Evolutionary conservation across 129 eudicot species (phyloP), one percentile per base, ranked within the genome.

Genomic region (Chrysanthemum lavandulifolium): DNA sequence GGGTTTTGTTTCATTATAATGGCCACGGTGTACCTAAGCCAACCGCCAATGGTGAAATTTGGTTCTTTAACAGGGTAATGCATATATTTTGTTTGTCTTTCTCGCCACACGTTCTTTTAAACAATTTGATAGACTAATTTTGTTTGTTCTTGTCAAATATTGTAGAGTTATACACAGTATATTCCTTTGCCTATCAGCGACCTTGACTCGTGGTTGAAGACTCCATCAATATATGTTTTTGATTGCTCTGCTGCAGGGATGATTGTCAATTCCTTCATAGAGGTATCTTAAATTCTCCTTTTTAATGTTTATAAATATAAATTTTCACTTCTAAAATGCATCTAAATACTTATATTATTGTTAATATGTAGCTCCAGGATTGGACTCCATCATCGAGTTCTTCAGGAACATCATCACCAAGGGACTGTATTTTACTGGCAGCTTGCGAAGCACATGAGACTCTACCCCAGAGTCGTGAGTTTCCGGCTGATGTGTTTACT

Each of bases 21-120:
- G 99, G 99, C 31, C 97, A 95, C 80, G 99, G 99, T 52, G 99
- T 95, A 67, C 97, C 99, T 49, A 95, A 95, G 80, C 99, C 99
- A 66, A 90, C 99, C 40, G 71, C 94, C 47, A 95, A 83, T 70
- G 97, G 97, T 65, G 99, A 95, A 88, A 90, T 95, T 60, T 95
- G 99, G 99, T 86, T 95, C 31, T 95, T 88, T 54, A 95, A 95
- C 84, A 90, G 87, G 95, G 99, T 82, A 80, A 60, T 65, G 49
- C 50, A 62, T 66, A 9, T 23, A 23, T 23, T 18, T 13, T 67
- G 47, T 12, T 21, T 19, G 16, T 69, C 75, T 65, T 15, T 48
- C 47, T 65, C 21, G 61, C 50, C 36, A 49, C 23, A 4, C 64
- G 12, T 48, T 61, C 15, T 67, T 7, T 56, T 62, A 55, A 16